Evolutionary conservation across 108 stramenopile species (phyloP), one percentile per base, ranked within the genome.

Genomic region (Ochromonas danica): DNA sequence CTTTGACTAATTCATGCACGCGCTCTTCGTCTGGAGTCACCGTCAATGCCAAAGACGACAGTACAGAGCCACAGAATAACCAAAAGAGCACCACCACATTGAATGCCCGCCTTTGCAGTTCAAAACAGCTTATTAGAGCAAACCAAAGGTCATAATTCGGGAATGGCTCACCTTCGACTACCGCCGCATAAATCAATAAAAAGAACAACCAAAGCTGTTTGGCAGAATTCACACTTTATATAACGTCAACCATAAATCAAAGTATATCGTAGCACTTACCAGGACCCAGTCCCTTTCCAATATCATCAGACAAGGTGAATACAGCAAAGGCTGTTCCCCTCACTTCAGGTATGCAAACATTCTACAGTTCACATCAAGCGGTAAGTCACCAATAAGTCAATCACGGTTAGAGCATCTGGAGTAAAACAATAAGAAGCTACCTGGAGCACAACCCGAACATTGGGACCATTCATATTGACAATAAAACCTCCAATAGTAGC

Each of bases 201-300:
- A 6, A 67, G 31, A 10, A 67, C 63, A 35, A 67, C 63, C 17
- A 67, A 67, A 14, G 63, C 63, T 51, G 22, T 51, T 14, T 14
- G 6, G 22, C 6, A 14, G 45, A 14, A 51, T 51, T 51, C 14
- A 14, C 6, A 14, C 45, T 51, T 14, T 14, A 22, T 51, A 51
- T 51, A 14, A 51, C 22, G 45, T 14, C 22, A 51, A 51, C 14
- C 14, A 51, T 51, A 51, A 51, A 51, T 14, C 22, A 51, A 51
- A 51, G 6, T 51, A 51, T 51, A n/a, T n/a, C n/a, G n/a, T n/a
- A n/a, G n/a, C 45, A 51, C 45, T 51, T 6, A 51, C 45, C 45
- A 0, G 94, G 94, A 1, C 94, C 94, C 0, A 92, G 82, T 0
- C 94, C 94, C 71, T 92, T 85, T 1, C 94, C 93, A 80, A 94